These are phyloP conservation scores for Psidium guajava DNA, from an alignment of 345 rosid species.

Conservation along the genomic window DNA sequence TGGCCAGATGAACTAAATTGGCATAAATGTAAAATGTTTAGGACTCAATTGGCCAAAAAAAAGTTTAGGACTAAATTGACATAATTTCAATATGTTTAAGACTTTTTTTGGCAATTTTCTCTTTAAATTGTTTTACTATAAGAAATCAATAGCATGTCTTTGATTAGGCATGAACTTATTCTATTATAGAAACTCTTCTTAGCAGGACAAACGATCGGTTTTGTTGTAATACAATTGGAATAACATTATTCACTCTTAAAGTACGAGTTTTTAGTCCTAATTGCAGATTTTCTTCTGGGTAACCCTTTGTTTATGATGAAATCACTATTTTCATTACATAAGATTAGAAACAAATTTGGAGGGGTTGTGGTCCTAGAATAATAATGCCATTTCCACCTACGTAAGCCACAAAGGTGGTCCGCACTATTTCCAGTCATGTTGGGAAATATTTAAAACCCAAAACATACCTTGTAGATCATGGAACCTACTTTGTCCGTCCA, in stretches of 20 bases:
- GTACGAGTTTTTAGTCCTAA: not conserved
- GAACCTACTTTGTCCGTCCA: rapidly evolving
- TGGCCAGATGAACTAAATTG: too few relatives aligned
- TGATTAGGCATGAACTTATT: not conserved
- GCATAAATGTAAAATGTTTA: too few relatives aligned
- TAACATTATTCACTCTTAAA: not conserved
- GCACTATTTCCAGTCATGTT: not conserved
- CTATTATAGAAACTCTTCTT: not conserved
- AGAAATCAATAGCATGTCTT: not conserved
- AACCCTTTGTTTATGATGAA: not conserved
- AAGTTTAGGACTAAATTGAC: too few relatives aligned
- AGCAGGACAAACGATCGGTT: not conserved
- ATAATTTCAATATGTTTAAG: too few relatives aligned
- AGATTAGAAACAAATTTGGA: not conserved
- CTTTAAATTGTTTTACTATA: not conserved
- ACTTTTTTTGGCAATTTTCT: too few relatives aligned
- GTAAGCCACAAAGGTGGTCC: not conserved
- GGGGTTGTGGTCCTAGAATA: not conserved
- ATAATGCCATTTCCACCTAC: not conserved
- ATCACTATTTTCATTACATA: not conserved
- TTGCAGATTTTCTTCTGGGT: not conserved
- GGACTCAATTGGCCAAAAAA: too few relatives aligned
- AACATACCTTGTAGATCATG: too few relatives aligned
- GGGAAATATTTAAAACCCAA: not conserved
- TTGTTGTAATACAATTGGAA: not conserved